Percentiles rank a stretch among this genome's conserved stretches.
phyloP scores from a whole-genome alignment of 768 basidiomycete species.

The Udeniomyces megalosporus region DNA sequence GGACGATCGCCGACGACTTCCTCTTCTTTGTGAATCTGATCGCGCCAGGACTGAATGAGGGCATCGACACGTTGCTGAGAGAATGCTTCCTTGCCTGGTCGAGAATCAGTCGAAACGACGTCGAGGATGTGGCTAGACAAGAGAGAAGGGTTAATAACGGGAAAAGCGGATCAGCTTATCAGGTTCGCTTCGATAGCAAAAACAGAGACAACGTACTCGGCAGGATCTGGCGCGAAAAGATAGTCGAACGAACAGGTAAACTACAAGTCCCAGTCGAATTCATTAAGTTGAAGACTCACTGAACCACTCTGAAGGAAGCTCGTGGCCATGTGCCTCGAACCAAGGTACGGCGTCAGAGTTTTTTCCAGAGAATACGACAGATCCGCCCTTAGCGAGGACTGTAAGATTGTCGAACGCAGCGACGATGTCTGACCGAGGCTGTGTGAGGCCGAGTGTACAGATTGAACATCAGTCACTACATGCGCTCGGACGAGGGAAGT shows the following conservation, averaged over 20 bases:
- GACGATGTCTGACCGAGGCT: constrained; percentile 32
- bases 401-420: constrained; percentile 28
- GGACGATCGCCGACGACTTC: background rate
- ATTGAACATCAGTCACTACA: no score
- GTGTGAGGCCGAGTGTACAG: background rate
- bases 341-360: background rate
- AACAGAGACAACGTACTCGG: background rate
- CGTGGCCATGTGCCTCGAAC: constrained; percentile 10
- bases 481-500: no score
- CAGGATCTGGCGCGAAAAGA: background rate
- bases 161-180: no score
- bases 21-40: background rate
- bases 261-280: no score
- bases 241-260: no score
- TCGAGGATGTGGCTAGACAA: constrained; percentile 38
- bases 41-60: constrained; percentile 18
- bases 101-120: constrained; percentile 33
- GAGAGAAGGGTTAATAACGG: background rate
- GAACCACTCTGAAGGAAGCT: constrained; percentile 1
- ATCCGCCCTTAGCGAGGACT: constrained; percentile 28
- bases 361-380: constrained; percentile 24
- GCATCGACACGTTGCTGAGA: constrained; percentile 18
- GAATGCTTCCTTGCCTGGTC: constrained; percentile 16
- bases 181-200: no score
- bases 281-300: background rate